A percentile compares a stretch with the other conserved stretches of the same genome.
Conservation (phyloP, 2,329 filamentous ascomycete species). For the Tolypocladium amazonense region DNA sequence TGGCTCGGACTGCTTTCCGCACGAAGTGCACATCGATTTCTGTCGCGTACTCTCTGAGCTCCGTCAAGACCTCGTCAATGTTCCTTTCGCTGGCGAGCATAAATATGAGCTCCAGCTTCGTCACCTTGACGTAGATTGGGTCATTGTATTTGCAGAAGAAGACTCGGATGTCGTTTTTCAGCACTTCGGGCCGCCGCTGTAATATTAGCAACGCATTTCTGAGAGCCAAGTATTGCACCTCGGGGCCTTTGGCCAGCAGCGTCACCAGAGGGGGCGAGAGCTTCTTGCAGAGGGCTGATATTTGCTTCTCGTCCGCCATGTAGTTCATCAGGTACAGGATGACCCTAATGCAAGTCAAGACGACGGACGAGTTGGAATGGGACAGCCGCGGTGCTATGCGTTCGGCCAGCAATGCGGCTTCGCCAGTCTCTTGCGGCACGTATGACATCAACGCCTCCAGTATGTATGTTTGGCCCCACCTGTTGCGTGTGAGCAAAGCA, state of each 20-base stretch:
- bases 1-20: conserved; percentile 91
- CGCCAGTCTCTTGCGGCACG: conserved; percentile 80
- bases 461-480: conserved; percentile 98
- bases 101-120: conserved; percentile 96
- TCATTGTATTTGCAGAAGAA: conserved; percentile 99
- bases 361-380: conserved; percentile 93
- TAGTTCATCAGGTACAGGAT: conserved; percentile 99
- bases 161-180: conserved; percentile 92
- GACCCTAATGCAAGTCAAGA: conserved; percentile 90
- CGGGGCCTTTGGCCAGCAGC: conserved; percentile 86
- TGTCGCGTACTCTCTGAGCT: conserved; percentile 91
- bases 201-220: conserved; percentile 90
- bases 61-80: conserved; percentile 88
- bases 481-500: conserved; percentile 24
- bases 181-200: conserved; percentile 82
- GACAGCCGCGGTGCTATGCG: conserved; percentile 91
- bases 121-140: conserved; percentile 98
- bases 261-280: conserved; percentile 92
- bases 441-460: conserved; percentile 97
- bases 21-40: conserved; percentile 99
- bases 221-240: conserved; percentile 95
- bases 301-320: conserved; percentile 82
- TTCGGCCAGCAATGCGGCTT: conserved; percentile 83
- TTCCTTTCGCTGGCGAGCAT: conserved; percentile 96
- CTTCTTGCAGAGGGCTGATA: conserved; percentile 79